Evolutionary conservation across 2,329 filamentous ascomycete genomes (phyloP).

Genomic region (Colletotrichum filicis): DNA sequence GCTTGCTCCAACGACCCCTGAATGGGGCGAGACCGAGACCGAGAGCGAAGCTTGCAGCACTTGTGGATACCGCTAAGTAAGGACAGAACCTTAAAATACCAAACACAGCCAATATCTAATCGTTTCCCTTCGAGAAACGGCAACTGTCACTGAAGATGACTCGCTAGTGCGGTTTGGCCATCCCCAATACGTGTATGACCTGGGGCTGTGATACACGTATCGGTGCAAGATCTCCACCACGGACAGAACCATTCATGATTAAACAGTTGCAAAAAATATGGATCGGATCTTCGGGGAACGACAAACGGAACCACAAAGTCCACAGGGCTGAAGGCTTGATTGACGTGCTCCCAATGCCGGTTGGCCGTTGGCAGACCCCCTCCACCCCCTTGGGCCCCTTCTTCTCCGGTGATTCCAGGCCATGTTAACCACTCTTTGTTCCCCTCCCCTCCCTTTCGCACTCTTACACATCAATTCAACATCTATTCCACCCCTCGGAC

Average conservation of each 20-base stretch:
- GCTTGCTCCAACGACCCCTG: not conserved
- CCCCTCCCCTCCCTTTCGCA: not conserved
- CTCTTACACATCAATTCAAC: not conserved
- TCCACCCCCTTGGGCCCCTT: too few species aligned
- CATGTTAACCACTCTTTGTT: constrained; percentile 8
- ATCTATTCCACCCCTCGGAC: not conserved
- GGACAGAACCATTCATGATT: too few species aligned
- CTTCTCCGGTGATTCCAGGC: not conserved
- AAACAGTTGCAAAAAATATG: too few species aligned
- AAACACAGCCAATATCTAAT: not conserved
- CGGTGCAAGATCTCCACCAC: too few species aligned
- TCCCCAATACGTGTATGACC: not conserved
- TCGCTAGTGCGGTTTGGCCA: constrained; percentile 1
- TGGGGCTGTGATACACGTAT: too few species aligned
- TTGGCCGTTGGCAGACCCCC: too few species aligned
- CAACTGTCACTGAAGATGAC: not conserved
- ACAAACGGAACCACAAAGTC: not conserved
- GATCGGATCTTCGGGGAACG: too few species aligned
- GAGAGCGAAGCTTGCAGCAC: constrained; percentile 5
- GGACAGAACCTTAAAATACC: not conserved
- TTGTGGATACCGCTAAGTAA: not conserved
- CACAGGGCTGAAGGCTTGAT: not conserved
- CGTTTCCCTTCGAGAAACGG: not conserved
- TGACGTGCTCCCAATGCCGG: not conserved
- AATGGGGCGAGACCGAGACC: constrained; percentile 6